phyloP scores from a whole-genome alignment of 2,329 filamentous ascomycete species.

The Phaeosphaeriaceae sp. region DNA sequence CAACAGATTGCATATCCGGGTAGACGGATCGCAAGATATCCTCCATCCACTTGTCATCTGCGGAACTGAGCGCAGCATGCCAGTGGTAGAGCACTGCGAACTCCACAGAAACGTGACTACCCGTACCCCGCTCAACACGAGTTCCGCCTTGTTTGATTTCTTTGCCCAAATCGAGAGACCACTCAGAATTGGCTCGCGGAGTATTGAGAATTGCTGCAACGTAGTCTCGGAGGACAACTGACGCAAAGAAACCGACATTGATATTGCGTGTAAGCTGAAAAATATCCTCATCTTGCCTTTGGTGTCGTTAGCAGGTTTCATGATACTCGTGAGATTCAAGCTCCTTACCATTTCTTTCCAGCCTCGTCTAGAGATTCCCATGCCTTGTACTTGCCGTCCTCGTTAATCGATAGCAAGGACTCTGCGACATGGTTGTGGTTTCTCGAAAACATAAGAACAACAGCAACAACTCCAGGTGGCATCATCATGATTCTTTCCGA shows the following conservation, averaged over 20 bases:
- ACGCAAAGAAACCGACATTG: constrained; percentile 59
- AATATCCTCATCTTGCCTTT: constrained; percentile 36
- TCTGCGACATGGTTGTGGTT: constrained; percentile 87
- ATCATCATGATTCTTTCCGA: constrained; percentile 69
- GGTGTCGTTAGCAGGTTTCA: constrained; percentile 45
- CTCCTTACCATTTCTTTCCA: constrained; percentile 42
- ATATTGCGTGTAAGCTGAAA: constrained; percentile 65
- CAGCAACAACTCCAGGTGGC: constrained; percentile 69
- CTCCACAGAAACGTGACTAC: constrained; percentile 82
- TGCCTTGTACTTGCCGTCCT: constrained; percentile 75
- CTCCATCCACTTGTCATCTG: constrained; percentile 81
- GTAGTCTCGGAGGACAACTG: constrained; percentile 78
- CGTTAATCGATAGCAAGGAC: constrained; percentile 80
- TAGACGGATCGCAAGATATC: constrained; percentile 47
- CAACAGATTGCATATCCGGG: constrained; percentile 36
- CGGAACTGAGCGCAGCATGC: constrained; percentile 77
- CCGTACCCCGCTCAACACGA: constrained; percentile 67
- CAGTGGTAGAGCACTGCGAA: constrained; percentile 88
- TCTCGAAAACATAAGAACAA: constrained; percentile 69
- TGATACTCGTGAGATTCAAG: constrained; percentile 43
- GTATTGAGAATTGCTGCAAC: constrained; percentile 78
- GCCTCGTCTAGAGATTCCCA: constrained; percentile 64
- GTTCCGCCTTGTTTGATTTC: constrained; percentile 63
- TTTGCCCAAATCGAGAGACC: constrained; percentile 78
- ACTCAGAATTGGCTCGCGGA: constrained; percentile 73